Base-by-base conservation (phyloP, 495 filamentous ascomycete genomes). In the Aspergillus hancockii region DNA sequence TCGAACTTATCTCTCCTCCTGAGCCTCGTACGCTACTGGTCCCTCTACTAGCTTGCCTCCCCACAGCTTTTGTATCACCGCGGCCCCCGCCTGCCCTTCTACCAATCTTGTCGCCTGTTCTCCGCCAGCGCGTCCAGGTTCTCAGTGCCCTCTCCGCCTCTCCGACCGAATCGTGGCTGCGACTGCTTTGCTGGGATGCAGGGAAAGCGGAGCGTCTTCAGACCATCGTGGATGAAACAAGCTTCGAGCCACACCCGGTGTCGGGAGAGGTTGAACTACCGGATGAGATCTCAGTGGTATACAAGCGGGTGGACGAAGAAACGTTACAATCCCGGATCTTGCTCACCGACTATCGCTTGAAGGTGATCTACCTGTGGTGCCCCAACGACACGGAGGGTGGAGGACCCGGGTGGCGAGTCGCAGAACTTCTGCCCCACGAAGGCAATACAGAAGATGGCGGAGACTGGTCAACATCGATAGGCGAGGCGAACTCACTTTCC, bases 191-290 rank as follows among this genome's bases (percentile, higher is more conserved):
- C 65, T 98, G 95, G 85, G 87, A 93, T 55, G 55, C 78, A 0
- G 70, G 79, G 13, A 86, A 87, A 54, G 91, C 88, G 3, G 76
- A 89, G 30, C 83, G 78, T 57, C 81, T 98, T 16, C 82, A 82
- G 12, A 75, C 79, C 16, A 75, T 90, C 32, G 82, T 93, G 22
- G 81, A 85, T 62, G 81, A 79, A 30, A 83, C 90, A 32, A 77
- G 74, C 25, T 85, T 97, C 43, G 90, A 96, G 65, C 90, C 91
- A 22, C 94, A 98, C 69, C 94, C 94, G 8, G 89, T 89, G 8
- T 96, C 91, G 1, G 94, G 95, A 23, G 92, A 97, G 69, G 85
- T 98, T 31, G 94, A 98, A 67, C 68, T 88, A 8, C 79, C 80
- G 14, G 88, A 90, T 51, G 82, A 88, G 18, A 77, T 86, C 18